Percentiles rank a stretch among this genome's conserved stretches.
phyloP scores from a whole-genome alignment of 768 basidiomycete genomes.

The Suillus tomentosus region DNA sequence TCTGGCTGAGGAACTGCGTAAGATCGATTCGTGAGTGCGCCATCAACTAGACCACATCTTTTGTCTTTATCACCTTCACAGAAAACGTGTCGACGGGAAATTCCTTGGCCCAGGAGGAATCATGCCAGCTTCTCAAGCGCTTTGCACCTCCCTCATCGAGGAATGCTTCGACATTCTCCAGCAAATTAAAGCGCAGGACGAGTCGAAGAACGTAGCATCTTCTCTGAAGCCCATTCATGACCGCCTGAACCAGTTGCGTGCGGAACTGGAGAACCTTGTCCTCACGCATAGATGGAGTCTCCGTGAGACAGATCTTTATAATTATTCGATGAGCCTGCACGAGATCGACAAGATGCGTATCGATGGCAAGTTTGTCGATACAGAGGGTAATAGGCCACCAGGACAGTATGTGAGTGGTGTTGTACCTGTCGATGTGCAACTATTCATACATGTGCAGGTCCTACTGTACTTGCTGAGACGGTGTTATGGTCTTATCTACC shows the following conservation, averaged over 20 bases:
- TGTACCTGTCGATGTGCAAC: background rate
- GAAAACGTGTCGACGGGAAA: constrained; percentile 93
- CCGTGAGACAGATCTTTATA: constrained; percentile 91
- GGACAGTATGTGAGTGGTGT: constrained; percentile 85
- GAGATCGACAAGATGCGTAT: constrained; percentile 98
- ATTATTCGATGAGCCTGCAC: constrained; percentile 89
- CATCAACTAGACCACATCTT: constrained; percentile 10
- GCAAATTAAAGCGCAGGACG: constrained; percentile 93
- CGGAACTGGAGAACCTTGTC: constrained; percentile 87
- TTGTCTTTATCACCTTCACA: constrained; percentile 29
- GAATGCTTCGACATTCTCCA: constrained; percentile 96
- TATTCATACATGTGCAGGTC: constrained; percentile 52
- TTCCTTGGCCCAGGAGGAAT: constrained; percentile 90
- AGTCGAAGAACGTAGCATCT: constrained; percentile 82
- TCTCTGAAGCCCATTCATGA: constrained; percentile 93
- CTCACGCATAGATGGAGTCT: constrained; percentile 97
- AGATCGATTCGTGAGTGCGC: constrained; percentile 89
- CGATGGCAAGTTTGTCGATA: constrained; percentile 95
- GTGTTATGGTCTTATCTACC: constrained; percentile 96
- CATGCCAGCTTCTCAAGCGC: constrained; percentile 88
- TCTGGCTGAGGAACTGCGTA: constrained; percentile 87
- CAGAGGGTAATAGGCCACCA: constrained; percentile 86
- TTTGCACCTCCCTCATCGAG: constrained; percentile 90
- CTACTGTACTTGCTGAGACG: constrained; percentile 89
- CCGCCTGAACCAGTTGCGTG: constrained; percentile 80